Base-by-base conservation (phyloP, 2,329 filamentous ascomycete genomes). In the Clarireedia hainanense region DNA sequence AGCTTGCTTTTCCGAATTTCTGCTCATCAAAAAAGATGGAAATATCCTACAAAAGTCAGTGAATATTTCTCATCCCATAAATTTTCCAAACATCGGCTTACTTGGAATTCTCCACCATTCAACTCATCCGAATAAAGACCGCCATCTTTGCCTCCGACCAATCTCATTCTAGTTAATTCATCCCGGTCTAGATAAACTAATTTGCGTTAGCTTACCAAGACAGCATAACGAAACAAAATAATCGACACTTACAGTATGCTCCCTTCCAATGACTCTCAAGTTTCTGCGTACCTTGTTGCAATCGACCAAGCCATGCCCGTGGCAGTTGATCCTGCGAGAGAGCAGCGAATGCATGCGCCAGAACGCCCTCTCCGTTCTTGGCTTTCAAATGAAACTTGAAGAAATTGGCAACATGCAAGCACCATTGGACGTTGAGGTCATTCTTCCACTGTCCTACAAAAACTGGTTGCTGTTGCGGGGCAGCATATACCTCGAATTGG, bases 321-420 rank as follows among this genome's bases (percentile, higher is more conserved):
- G 76, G 76, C 52, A 65, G 68, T 45, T 77, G 69, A 23, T 63
- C 46, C 0, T 49, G 47, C 1, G 68, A 61, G 6, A 79, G 68
- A 3, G 73, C 70, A 3, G 67, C 67, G 7, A 66, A 52, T 17
- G 46, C 20, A 30, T 57, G 55, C 48, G 62, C 67, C 1, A 76
- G 63, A 0, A 72, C 68, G 15, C 63, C 61, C 20, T 72, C 69
- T 4, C 68, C 67, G 5, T 65, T 47, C 6, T 63, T 63, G 42
- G 71, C 55, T 47, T 65, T 71, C 64, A 80, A 72, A 58, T 81
- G 76, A 49, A 74, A 73, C 47, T 74, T 74, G 69, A 80, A 81
- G 70, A 80, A 80, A 58, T 79, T 78, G 45, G 76, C 63, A 40
- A 73, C 68, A 58, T 79, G 73, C 5, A 79, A 63, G 2, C 75